These are phyloP conservation scores for Adiantum capillusveneris DNA, from an alignment of 75 land plant species.

Conservation along the genomic window DNA sequence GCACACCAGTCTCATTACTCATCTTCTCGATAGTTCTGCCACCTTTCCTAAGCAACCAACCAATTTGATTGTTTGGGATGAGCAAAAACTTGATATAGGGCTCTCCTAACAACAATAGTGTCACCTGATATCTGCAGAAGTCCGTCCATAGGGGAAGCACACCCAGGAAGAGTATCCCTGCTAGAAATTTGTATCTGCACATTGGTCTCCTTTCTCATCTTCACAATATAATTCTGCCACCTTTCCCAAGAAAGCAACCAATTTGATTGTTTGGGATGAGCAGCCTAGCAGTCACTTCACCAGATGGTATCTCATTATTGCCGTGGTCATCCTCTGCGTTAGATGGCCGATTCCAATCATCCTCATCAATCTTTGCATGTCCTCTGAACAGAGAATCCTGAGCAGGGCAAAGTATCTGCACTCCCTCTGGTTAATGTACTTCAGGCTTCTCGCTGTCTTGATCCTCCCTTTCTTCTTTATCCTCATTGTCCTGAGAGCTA, in stretches of 20 bases:
- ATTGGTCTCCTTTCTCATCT: constrained; percentile 55
- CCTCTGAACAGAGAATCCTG: constrained; percentile 90
- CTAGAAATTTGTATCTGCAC: constrained; percentile 63
- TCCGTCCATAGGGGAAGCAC: constrained; percentile 83
- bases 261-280: constrained; percentile 65
- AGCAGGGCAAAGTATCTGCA: constrained; percentile 40
- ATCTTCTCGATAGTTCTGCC: too few species aligned
- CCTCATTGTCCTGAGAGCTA: background rate
- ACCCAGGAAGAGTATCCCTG: constrained; percentile 61
- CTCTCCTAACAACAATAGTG: too few species aligned
- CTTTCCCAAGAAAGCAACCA: constrained; percentile 76
- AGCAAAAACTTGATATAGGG: too few species aligned
- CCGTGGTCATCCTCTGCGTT: constrained; percentile 16
- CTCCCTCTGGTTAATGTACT: constrained; percentile 6
- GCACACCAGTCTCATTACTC: too few species aligned
- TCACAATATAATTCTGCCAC: constrained; percentile 70
- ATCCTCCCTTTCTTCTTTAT: constrained; percentile 7
- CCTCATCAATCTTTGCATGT: constrained; percentile 59
- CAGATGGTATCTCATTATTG: constrained; percentile 5
- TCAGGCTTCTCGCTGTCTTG: background rate
- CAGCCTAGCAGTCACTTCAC: constrained; percentile 36
- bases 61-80: too few species aligned
- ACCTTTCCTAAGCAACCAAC: too few species aligned
- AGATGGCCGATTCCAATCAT: constrained; percentile 4
- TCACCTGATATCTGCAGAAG: constrained; percentile 59